Evolutionary conservation across 83 land plant species (phyloP).

Genomic region (Picea abies): DNA sequence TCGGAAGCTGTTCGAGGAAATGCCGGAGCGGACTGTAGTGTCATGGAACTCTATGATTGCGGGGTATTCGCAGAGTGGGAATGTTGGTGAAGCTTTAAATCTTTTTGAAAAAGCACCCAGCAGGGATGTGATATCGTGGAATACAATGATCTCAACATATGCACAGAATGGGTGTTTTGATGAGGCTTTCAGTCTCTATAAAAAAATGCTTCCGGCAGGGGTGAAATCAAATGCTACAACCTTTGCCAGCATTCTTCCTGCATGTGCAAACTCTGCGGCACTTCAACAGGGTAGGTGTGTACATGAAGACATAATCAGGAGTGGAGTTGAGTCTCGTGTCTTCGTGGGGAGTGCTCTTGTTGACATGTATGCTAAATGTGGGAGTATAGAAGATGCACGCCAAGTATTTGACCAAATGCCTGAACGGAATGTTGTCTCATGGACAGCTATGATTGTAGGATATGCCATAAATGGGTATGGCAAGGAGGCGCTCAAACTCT

Average conservation of each 20-base stretch:
- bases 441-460: constrained; percentile 28
- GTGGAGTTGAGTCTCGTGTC: neutral
- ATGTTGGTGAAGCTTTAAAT: neutral
- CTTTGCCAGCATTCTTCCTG: constrained; percentile 12
- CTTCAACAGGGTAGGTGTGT: constrained; percentile 20
- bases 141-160: neutral
- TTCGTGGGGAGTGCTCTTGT: constrained; percentile 20
- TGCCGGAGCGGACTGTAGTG: constrained; percentile 20
- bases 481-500: constrained; percentile 8
- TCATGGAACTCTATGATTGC: constrained; percentile 7
- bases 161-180: neutral
- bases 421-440: constrained; percentile 10
- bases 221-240: neutral
- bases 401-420: constrained; percentile 16
- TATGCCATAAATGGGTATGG: constrained; percentile 22
- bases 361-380: constrained; percentile 18
- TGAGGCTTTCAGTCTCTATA: neutral
- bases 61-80: neutral
- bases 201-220: neutral
- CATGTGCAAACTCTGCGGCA: constrained; percentile 23
- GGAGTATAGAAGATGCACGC: constrained; percentile 3
- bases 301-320: constrained; percentile 11
- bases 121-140: constrained; percentile 3
- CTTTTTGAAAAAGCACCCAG: neutral
- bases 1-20: constrained; percentile 28